Conservation (phyloP, 441 rosid genomes). For the Capsella rubella region DNA sequence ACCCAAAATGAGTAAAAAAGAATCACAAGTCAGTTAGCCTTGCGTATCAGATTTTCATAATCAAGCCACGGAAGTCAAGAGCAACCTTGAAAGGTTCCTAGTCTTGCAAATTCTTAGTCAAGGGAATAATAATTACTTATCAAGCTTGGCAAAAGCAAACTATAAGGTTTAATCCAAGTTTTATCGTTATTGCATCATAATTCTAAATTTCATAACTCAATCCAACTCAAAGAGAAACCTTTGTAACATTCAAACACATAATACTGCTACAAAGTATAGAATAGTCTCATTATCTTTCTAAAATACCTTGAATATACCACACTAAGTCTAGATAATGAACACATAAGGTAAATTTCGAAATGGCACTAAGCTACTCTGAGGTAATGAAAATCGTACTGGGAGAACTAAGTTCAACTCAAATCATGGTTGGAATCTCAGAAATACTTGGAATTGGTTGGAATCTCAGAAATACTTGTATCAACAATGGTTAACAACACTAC, state of each 20-base stretch:
- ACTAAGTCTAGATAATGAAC: not conserved
- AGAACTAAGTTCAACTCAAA: not conserved
- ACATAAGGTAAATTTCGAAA: not conserved
- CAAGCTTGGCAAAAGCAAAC: slow-evolving; percentile 1
- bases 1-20: not conserved
- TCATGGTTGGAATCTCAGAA: slow-evolving; percentile 1
- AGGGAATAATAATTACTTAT: slow-evolving; percentile 3
- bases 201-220: slow-evolving; percentile 11
- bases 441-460: not conserved
- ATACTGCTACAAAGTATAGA: not conserved
- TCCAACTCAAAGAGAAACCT: slow-evolving; percentile 1
- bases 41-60: not conserved
- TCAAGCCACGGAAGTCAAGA: not conserved
- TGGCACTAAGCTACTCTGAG: not conserved
- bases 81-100: not conserved
- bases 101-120: not conserved
- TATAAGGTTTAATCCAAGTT: not conserved
- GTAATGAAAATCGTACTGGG: not conserved
- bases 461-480: slow-evolving; percentile 4
- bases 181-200: not conserved
- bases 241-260: slow-evolving; percentile 1
- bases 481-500: not conserved
- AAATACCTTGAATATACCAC: not conserved
- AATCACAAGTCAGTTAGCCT: not conserved
- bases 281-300: not conserved